Percentiles rank a stretch among this genome's conserved stretches.
These are phyloP conservation scores for Geranomyces variabilis DNA, from an alignment of 192 early-diverging fungal genomes.

Conservation along the genomic window DNA sequence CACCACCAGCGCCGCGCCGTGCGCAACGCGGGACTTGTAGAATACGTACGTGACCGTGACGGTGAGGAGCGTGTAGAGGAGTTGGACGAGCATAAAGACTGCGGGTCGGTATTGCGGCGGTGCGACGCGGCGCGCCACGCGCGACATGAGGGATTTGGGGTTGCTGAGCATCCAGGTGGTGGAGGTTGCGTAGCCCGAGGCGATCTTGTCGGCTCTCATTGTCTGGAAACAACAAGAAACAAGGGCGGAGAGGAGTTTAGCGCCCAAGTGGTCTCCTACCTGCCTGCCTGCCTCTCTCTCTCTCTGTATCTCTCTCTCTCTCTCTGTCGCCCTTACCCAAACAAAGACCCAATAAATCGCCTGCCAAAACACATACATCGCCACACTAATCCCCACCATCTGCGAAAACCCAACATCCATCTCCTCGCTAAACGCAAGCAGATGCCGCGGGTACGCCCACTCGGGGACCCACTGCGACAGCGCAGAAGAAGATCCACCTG, in stretches of 20 bases:
- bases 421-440: slow-evolving; percentile 2
- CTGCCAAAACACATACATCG: slow-evolving; percentile 53
- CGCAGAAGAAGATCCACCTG: too few species aligned
- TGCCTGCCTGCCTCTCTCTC: too few species aligned
- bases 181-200: slow-evolving; percentile 54
- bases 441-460: not conserved
- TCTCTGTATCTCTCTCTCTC: too few species aligned
- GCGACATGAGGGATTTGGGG: slow-evolving; percentile 28
- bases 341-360: slow-evolving; percentile 43
- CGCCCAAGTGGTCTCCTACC: too few species aligned
- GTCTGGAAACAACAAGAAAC: not conserved
- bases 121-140: not conserved
- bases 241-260: too few species aligned
- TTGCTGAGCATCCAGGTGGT: slow-evolving; percentile 67
- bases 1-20: slow-evolving; percentile 56
- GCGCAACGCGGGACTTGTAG: slow-evolving; percentile 57
- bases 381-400: slow-evolving; percentile 33
- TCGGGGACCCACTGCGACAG: not conserved
- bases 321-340: slow-evolving; percentile 9
- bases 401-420: slow-evolving; percentile 25
- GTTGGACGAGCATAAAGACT: slow-evolving; percentile 65
- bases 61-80: slow-evolving; percentile 57
- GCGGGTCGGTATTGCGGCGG: slow-evolving; percentile 49
- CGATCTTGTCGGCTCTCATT: slow-evolving; percentile 37
- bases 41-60: slow-evolving; percentile 50